Evolutionary conservation across 2,329 filamentous ascomycete species (phyloP).

Genomic region (Alternaria sp.): DNA sequence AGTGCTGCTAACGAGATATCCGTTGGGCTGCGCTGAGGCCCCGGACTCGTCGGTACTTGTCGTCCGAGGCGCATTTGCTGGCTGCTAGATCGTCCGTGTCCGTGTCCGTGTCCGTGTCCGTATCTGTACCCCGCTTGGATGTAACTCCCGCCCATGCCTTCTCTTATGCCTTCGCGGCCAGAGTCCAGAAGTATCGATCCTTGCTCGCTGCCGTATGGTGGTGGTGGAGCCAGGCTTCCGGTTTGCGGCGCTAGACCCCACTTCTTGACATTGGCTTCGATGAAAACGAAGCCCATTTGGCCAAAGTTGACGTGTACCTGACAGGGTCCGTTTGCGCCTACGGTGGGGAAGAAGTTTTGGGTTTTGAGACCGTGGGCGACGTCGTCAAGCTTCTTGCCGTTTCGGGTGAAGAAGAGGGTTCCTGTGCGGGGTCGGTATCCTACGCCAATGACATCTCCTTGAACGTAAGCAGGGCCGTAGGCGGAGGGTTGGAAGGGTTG

Average conservation of each 20-base stretch:
- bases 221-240: slow-evolving; percentile 90
- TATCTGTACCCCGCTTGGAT: slow-evolving; percentile 53
- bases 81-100: slow-evolving; percentile 77
- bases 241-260: slow-evolving; percentile 98
- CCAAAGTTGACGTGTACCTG: slow-evolving; percentile 97
- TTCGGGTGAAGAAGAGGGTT: slow-evolving; percentile 96
- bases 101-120: slow-evolving; percentile 26
- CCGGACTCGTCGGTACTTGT: slow-evolving; percentile 79
- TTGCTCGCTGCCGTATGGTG: slow-evolving; percentile 95
- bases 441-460: slow-evolving; percentile 95
- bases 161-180: slow-evolving; percentile 65
- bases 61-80: slow-evolving; percentile 77
- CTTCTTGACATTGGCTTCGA: slow-evolving; percentile 99
- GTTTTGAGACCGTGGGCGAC: slow-evolving; percentile 90
- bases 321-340: slow-evolving; percentile 94
- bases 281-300: slow-evolving; percentile 97
- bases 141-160: slow-evolving; percentile 61
- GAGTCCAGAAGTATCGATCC: slow-evolving; percentile 94
- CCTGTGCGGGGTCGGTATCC: slow-evolving; percentile 94
- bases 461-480: slow-evolving; percentile 85
- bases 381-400: slow-evolving; percentile 96
- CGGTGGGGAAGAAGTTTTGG: slow-evolving; percentile 96
- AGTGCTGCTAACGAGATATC: slow-evolving; percentile 94
- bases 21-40: slow-evolving; percentile 87
- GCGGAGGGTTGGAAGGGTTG: slow-evolving; percentile 83